These are phyloP conservation scores for Cladosporium sp. DNA, from an alignment of 2,329 filamentous ascomycete species.

Conservation along the genomic window DNA sequence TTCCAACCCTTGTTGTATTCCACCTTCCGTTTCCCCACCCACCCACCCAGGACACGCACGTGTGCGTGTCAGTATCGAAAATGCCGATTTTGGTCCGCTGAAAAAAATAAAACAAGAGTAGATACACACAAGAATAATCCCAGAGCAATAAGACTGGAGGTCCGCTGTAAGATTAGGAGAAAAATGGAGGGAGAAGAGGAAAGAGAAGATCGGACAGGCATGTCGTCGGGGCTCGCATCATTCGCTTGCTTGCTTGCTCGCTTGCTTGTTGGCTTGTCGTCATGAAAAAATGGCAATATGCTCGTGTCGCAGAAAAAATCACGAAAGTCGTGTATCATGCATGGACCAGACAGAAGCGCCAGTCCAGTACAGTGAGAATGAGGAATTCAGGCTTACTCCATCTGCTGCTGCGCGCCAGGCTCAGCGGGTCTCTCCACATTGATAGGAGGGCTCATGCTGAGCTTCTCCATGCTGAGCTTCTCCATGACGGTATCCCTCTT, in stretches of 20 bases:
- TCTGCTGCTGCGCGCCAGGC: background rate
- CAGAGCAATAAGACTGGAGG: no score
- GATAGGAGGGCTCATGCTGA: constrained; percentile 1
- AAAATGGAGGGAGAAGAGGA: no score
- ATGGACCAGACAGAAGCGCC: background rate
- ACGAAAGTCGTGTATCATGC: no score
- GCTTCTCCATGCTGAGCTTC: background rate
- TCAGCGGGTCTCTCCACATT: background rate
- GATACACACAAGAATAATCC: background rate
- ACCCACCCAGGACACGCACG: background rate
- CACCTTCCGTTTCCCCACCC: background rate
- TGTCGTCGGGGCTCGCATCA: no score
- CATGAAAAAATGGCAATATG: no score
- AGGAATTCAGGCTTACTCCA: background rate
- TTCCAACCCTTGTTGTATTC: background rate
- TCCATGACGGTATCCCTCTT: constrained; percentile 30
- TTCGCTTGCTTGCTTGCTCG: no score
- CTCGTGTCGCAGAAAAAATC: no score
- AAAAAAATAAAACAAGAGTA: background rate
- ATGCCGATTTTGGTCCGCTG: background rate
- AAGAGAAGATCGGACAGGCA: no score
- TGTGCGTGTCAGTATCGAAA: background rate
- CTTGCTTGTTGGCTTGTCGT: no score
- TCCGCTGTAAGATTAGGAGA: no score
- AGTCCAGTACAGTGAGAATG: background rate